Evolutionary conservation across 1,284 basidiomycete species (phyloP).

Genomic region (Sparassis latifolia): DNA sequence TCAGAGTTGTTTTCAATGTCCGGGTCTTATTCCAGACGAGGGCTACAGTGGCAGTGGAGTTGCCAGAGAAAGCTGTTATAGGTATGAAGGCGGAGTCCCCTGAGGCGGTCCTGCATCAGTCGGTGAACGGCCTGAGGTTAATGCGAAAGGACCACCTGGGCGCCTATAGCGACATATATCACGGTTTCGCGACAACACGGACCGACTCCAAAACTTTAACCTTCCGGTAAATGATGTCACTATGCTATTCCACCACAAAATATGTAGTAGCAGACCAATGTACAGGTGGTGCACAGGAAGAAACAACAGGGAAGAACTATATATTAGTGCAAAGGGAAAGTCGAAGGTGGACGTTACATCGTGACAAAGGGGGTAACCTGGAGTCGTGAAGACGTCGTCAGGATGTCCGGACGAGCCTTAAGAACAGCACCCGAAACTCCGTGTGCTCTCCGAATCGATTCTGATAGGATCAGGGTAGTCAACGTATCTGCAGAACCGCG

Average conservation of each 20-base stretch:
- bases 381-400: constrained; percentile 14
- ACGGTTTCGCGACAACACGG: too few relatives aligned
- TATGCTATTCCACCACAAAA: constrained; percentile 13
- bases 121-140: too few relatives aligned
- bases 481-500: constrained; percentile 62
- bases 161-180: too few relatives aligned
- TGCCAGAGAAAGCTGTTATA: too few relatives aligned
- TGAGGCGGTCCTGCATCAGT: too few relatives aligned
- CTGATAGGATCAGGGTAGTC: constrained; percentile 99
- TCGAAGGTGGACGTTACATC: neutral
- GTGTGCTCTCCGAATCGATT: constrained; percentile 89
- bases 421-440: constrained; percentile 92
- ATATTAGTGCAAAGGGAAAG: constrained; percentile 17
- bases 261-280: constrained; percentile 16
- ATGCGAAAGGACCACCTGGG: too few relatives aligned
- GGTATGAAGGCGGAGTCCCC: too few relatives aligned
- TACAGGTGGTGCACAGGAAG: constrained; percentile 16
- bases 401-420: constrained; percentile 30
- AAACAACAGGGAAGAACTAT: constrained; percentile 12
- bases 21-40: too few relatives aligned
- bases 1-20: too few relatives aligned
- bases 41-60: too few relatives aligned
- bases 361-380: constrained; percentile 18
- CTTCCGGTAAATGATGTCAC: neutral
- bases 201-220: too few relatives aligned